Evolutionary conservation across 345 rosid genomes (phyloP), one percentile per base, ranked within the genome.

Genomic region (Citrus australasica): DNA sequence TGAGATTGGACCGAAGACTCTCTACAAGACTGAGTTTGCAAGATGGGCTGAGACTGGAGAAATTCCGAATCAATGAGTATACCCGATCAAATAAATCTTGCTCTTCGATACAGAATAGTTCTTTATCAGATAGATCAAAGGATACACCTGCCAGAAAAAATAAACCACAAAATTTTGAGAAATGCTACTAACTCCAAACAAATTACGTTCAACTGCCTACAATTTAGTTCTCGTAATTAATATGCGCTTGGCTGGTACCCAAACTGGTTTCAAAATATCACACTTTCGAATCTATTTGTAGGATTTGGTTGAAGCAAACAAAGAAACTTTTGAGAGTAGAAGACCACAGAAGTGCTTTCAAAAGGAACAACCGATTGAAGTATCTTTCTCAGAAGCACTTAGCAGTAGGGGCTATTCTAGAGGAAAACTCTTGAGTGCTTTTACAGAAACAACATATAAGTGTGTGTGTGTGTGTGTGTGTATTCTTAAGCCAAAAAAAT

Each of bases 121-220:
- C 99, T 85, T 91, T 91, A 80, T 92, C 97, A 9, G 98, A 96
- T n/a, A 96, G 85, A 79, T 96, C 99, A 82, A 92, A 96, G 11
- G 95, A 90, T 59, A 92, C 88, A 73, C 93, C 98, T 96, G 88
- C 71, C 59, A 35, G 48, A 63, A 32, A 4, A 64, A 38, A 55
- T 40, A 56, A 65, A 77, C 7, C 0, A 75, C 37, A 67, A 84
- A 64, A 61, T 48, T 38, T 60, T 5, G 7, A 7, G 65, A 9
- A n/a, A 55, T 46, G 63, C 75, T 7, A 19, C 13, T 22, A 21
- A 62, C 21, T 35, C 21, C 4, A 37, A 58, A 35, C 19, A 19
- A 32, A 27, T 27, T 63, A 38, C 35, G 38, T 16, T 16, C 6
- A 69, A 46, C 28, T 46, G n/a, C n/a, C 37, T 27, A 46, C 4